Evolutionary conservation across 441 rosid genomes (phyloP), one percentile per base, ranked within the genome.

Genomic region (Macaranga tanarius): DNA sequence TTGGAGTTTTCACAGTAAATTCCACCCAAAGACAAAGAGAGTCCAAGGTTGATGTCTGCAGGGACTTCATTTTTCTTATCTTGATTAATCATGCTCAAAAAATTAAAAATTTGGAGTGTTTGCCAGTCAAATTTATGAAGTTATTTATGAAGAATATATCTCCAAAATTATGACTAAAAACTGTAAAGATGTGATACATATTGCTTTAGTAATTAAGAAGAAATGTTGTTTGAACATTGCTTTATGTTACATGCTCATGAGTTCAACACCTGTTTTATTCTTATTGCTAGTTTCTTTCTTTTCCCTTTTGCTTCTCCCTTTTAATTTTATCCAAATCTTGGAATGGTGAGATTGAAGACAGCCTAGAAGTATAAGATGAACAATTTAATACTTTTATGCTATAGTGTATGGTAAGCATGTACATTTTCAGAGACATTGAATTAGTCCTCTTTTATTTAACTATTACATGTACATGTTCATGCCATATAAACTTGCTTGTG

Each of bases 21-120:
- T 26, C 76, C 74, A 11, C 86, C 86, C 40, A 82, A 60, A 44
- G 84, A 77, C 47, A 82, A 63, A 44, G 84, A 75, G 31, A 85
- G 84, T 23, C 58, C 65, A 0, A 82, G 79, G 67, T 69, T 72
- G 45, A 79, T 67, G 66, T 79, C 76, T 52, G 54, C n/a, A n/a
- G n/a, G 65, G 9, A 63, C 23, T 19, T 31, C 63, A 16, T 44
- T 15, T 13, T 73, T 47, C 9, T 2, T 52, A 31, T 61, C 65
- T n/a, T 65, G 69, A 20, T 47, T 4, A 15, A 7, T n/a, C n/a
- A n/a, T 65, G 16, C 12, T 22, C 20, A 50, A 38, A 70, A 70
- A 44, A 23, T n/a, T 8, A 8, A 15, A 45, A 4, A 12, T 61
- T 16, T 25, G 23, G 2, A 25, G 26, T 42, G 2, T 25, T 47